phyloP scores from a whole-genome alignment of 305 asterid genomes.

The Petunia hybrid region DNA sequence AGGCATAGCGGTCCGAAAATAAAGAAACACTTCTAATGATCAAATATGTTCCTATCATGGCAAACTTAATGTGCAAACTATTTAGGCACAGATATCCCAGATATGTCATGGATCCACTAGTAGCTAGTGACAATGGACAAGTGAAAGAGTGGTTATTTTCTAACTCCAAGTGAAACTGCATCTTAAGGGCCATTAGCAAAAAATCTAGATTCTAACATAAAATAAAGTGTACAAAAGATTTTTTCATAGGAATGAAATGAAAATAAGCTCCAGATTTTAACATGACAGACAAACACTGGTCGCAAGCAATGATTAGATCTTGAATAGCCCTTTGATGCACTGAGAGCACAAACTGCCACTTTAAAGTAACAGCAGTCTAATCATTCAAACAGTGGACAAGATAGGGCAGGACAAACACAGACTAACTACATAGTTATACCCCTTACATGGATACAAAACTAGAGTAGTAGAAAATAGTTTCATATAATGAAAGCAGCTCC shows the following conservation, averaged over 20 bases:
- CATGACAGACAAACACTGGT: not conserved
- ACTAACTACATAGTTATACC: not conserved
- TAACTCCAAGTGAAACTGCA: not conserved
- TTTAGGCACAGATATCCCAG: not conserved
- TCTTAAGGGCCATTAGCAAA: not conserved
- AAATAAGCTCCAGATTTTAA: not conserved
- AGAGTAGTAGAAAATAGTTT: not conserved
- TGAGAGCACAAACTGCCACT: not conserved
- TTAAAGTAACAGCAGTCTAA: not conserved
- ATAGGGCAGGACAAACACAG: not conserved
- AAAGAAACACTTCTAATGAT: constrained; percentile 1
- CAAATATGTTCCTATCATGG: not conserved
- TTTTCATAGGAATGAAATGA: not conserved
- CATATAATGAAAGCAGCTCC: not conserved
- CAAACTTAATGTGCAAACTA: not conserved
- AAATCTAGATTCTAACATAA: not conserved
- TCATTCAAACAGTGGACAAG: not conserved
- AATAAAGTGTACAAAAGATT: not conserved
- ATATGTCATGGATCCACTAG: not conserved
- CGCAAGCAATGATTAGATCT: not conserved
- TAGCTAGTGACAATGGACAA: constrained; percentile 7
- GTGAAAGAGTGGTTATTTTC: not conserved
- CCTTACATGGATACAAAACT: not conserved
- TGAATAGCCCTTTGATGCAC: not conserved
- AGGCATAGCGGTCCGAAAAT: constrained; percentile 5